Evolutionary conservation across 75 land plant species (phyloP), one percentile per base, ranked within the genome.

Genomic region (Chamaecyparis obtusa): DNA sequence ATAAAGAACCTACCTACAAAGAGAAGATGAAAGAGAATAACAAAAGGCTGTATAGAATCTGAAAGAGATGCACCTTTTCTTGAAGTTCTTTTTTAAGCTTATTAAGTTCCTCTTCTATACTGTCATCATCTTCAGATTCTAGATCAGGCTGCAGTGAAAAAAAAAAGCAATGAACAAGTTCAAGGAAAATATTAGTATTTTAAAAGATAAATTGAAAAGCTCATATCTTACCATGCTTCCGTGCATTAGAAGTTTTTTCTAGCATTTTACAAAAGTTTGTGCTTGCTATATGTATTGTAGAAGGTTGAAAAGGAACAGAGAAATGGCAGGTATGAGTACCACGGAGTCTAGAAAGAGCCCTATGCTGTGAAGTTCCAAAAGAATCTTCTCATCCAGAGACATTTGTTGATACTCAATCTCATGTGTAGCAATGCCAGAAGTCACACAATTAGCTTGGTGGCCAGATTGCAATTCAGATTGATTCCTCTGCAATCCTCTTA

Each of bases 341-440:
- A 93, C 83, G 39, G 85, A 84, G 67, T 94, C 98, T 43, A 92
- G 94, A 72, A 86, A 90, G 33, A 97, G 86, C 72, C 96, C 98
- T 85, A 93, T 88, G 76, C 94, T 92, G 49, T 90, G 90, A 87
- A 95, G 89, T 92, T 97, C 98, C 87, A 93, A 56, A 33, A 89
- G 88, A 88, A 97, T 91, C 91, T 93, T 93, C 21, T 94, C 94
- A 91, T 97, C 92, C 30, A 96, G n/a, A 33, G 87, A 80, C 93
- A 96, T 92, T 14, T 86, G 86, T 46, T 90, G 87, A 88, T 93
- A 95, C 77, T 91, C 90, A 64, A 60, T 86, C 24, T 93, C 98
- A 87, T 92, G 78, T 84, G 83, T 88, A 44, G 78, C 85, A 41
- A 88, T 83, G 36, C 36, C 69, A 80, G 92, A 89, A 27, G 79